Conservation (phyloP, 2,329 filamentous ascomycete genomes). For the Colletotrichum eremochloae region DNA sequence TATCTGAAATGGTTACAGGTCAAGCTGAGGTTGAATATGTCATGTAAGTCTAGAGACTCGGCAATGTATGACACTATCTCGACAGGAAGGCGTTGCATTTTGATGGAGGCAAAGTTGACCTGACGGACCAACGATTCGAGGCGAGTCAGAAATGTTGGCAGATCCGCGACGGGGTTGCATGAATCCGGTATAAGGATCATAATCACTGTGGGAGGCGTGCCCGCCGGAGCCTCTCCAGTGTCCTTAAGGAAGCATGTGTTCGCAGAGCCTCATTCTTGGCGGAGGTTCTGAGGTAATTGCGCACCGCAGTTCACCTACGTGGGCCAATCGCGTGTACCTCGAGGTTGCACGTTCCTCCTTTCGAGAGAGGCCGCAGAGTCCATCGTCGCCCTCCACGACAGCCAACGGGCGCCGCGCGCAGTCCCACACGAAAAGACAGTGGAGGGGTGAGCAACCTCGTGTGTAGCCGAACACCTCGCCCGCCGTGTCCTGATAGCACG, state of each 20-base stretch:
- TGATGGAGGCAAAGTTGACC: background rate
- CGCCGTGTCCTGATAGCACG: background rate
- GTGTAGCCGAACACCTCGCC: too few species aligned
- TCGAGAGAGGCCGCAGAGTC: background rate
- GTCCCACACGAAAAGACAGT: too few species aligned
- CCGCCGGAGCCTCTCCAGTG: too few species aligned
- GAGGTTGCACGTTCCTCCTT: background rate
- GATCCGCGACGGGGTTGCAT: too few species aligned
- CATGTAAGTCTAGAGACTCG: conserved; percentile 66
- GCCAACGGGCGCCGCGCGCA: too few species aligned
- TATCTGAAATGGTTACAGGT: conserved; percentile 65
- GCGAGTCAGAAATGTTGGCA: background rate
- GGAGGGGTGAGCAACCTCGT: too few species aligned
- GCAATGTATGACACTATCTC: conserved; percentile 73
- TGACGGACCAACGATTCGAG: too few species aligned
- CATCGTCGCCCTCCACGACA: background rate
- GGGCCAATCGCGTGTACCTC: background rate
- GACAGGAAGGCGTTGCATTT: conserved; percentile 62
- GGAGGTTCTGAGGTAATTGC: too few species aligned
- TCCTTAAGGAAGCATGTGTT: too few species aligned
- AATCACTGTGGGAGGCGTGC: too few species aligned
- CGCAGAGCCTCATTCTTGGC: background rate
- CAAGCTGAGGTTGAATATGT: conserved; percentile 68
- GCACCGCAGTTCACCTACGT: too few species aligned
- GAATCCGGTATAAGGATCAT: too few species aligned